A percentile compares a stretch with the other conserved stretches of the same genome.
Conservation (phyloP, 495 filamentous ascomycete species). For the Xylaria venustula region DNA sequence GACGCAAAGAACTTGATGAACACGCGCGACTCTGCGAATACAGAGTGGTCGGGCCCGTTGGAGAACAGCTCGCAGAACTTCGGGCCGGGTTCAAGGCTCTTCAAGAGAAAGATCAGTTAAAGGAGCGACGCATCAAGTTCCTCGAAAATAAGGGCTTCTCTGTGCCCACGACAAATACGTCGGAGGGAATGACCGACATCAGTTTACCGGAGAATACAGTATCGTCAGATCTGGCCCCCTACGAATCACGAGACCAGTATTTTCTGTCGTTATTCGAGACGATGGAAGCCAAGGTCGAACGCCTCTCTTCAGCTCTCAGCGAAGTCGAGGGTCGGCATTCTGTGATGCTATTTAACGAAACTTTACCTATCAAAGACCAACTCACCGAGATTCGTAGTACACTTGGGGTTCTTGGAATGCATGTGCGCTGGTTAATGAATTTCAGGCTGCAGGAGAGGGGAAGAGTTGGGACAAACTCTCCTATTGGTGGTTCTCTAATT, state of each 20-base stretch:
- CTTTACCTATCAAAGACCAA: conserved; percentile 49
- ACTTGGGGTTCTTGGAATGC: conserved; percentile 52
- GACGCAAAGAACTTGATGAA: conserved; percentile 23
- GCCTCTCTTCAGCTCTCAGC: conserved; percentile 39
- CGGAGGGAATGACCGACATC: conserved; percentile 21
- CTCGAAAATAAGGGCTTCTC: conserved; percentile 33
- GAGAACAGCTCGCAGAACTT: conserved; percentile 33
- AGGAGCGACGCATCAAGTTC: conserved; percentile 42
- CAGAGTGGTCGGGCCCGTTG: conserved; percentile 35
- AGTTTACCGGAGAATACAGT: conserved; percentile 17
- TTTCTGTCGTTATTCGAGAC: conserved; percentile 49
- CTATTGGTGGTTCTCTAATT: conserved; percentile 7
- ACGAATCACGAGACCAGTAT: conserved; percentile 37
- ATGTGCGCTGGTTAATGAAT: conserved; percentile 56
- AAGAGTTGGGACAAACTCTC: conserved; percentile 18
- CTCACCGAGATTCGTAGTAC: conserved; percentile 51
- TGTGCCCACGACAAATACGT: conserved; percentile 11
- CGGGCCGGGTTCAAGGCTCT: conserved; percentile 29
- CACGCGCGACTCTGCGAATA: conserved; percentile 30
- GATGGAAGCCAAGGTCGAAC: conserved; percentile 46
- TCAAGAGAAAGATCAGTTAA: conserved; percentile 33
- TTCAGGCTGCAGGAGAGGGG: conserved; percentile 40
- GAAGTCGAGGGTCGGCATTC: conserved; percentile 50
- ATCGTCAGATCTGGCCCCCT: conserved; percentile 24
- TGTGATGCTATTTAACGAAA: conserved; percentile 49